Conservation (phyloP, 2,329 filamentous ascomycete genomes). For the Sporothrix luriei region DNA sequence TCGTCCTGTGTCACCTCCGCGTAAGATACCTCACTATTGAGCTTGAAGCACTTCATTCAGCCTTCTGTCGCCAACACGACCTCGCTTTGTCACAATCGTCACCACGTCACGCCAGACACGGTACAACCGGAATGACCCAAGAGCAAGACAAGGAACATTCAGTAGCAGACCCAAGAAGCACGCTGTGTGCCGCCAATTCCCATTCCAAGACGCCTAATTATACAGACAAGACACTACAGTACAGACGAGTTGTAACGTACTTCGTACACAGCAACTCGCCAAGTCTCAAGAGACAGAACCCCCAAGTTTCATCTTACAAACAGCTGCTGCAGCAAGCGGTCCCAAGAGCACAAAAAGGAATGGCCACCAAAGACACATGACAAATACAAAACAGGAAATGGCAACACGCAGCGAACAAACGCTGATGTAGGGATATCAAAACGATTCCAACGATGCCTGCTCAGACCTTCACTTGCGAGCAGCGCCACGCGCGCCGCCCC, state of each 20-base stretch:
- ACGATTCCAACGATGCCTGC: neutral
- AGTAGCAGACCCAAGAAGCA: neutral
- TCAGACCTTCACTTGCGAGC: neutral
- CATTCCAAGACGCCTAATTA: slow-evolving; percentile 18
- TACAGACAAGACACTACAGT: slow-evolving; percentile 1
- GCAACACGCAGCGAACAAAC: neutral
- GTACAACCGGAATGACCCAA: neutral
- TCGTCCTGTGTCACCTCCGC: too few species aligned
- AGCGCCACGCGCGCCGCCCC: slow-evolving; percentile 1
- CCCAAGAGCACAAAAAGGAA: neutral
- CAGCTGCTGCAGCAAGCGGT: neutral
- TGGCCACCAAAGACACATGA: neutral
- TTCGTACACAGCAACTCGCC: neutral
- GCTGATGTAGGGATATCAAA: neutral
- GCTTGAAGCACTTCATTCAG: neutral
- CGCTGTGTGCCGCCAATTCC: slow-evolving; percentile 8
- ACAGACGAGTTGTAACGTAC: neutral
- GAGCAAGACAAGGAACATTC: neutral
- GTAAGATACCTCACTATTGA: slow-evolving; percentile 2
- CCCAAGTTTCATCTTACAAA: neutral
- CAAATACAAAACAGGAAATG: neutral
- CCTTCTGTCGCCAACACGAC: neutral
- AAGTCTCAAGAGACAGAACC: neutral
- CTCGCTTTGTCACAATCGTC: neutral
- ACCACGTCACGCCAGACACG: neutral